These are phyloP conservation scores for Lactarius pseudohatsudake DNA, from an alignment of 768 basidiomycete species.

Conservation along the genomic window DNA sequence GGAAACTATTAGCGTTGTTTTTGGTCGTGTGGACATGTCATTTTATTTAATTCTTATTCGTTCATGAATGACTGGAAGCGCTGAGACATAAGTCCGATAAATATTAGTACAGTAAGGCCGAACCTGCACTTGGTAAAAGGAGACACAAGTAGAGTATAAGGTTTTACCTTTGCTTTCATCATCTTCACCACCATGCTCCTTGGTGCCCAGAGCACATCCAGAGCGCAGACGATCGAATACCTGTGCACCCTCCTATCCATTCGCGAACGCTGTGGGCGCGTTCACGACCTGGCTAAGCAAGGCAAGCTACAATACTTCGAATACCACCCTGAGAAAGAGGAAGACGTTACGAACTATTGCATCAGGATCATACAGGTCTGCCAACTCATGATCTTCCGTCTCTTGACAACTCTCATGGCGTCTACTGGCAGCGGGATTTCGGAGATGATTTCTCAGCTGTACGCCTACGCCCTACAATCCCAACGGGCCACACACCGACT, in stretches of 20 bases:
- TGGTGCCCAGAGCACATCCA: constrained; percentile 12
- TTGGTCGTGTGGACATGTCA: constrained; percentile 7
- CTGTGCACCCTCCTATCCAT: constrained; percentile 88
- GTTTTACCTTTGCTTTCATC: constrained; percentile 21
- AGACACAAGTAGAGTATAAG: constrained; percentile 16
- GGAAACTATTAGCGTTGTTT: neutral
- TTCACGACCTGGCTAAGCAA: constrained; percentile 73
- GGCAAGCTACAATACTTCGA: constrained; percentile 84
- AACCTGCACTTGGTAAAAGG: neutral
- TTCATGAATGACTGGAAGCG: neutral
- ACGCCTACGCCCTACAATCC: constrained; percentile 31
- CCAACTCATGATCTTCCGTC: constrained; percentile 8
- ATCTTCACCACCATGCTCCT: constrained; percentile 25
- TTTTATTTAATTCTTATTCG: constrained; percentile 5
- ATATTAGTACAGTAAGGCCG: neutral
- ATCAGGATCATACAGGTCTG: constrained; percentile 73
- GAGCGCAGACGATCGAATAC: constrained; percentile 54
- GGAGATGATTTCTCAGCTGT: constrained; percentile 64
- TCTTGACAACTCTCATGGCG: constrained; percentile 6
- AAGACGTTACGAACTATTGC: constrained; percentile 70
- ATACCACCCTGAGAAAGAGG: constrained; percentile 77
- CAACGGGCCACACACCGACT: neutral
- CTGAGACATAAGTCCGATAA: neutral
- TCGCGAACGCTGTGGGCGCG: constrained; percentile 76
- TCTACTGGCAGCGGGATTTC: constrained; percentile 66